Evolutionary conservation across 176 grass and related monocot genomes (phyloP).

Genomic region (Triticum dicoccoides): DNA sequence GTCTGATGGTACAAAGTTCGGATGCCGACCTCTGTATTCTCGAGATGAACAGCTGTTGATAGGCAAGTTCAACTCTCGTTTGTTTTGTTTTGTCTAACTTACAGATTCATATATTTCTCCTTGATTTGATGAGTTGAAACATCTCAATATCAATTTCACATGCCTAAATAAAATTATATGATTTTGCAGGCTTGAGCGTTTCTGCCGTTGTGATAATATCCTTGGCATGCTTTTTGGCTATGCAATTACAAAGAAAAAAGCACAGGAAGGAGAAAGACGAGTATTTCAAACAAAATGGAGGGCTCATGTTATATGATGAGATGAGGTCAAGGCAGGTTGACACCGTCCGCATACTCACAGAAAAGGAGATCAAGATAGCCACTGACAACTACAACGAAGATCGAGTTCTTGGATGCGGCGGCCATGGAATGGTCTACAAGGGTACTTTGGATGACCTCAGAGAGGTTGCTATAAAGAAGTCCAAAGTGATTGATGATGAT

Average conservation of each 20-base stretch:
- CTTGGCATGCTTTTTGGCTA: neutral
- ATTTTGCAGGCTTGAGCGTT: neutral
- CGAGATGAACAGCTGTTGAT: too few species aligned
- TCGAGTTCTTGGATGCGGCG: slow-evolving; percentile 23
- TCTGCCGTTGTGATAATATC: neutral
- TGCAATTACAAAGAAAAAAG: slow-evolving; percentile 34
- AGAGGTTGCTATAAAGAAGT: slow-evolving; percentile 50
- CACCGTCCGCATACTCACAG: slow-evolving; percentile 11
- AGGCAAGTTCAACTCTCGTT: too few species aligned
- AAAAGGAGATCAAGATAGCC: slow-evolving; percentile 44
- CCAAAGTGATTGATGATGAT: slow-evolving; percentile 34
- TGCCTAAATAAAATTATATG: neutral
- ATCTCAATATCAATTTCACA: too few species aligned
- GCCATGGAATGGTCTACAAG: slow-evolving; percentile 46
- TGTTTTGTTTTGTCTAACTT: too few species aligned
- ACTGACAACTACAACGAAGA: slow-evolving; percentile 33
- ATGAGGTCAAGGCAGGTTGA: slow-evolving; percentile 43
- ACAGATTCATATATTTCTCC: too few species aligned
- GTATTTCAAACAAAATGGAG: slow-evolving; percentile 50
- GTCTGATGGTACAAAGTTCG: too few species aligned
- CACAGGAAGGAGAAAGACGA: slow-evolving; percentile 29
- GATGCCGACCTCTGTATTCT: too few species aligned
- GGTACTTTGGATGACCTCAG: slow-evolving; percentile 32
- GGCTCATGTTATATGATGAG: slow-evolving; percentile 38
- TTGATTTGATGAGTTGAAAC: too few species aligned